Percentiles rank a stretch among this genome's conserved stretches.
phyloP scores from a whole-genome alignment of 176 grass and related monocot species.

The Paspalum notatum region DNA sequence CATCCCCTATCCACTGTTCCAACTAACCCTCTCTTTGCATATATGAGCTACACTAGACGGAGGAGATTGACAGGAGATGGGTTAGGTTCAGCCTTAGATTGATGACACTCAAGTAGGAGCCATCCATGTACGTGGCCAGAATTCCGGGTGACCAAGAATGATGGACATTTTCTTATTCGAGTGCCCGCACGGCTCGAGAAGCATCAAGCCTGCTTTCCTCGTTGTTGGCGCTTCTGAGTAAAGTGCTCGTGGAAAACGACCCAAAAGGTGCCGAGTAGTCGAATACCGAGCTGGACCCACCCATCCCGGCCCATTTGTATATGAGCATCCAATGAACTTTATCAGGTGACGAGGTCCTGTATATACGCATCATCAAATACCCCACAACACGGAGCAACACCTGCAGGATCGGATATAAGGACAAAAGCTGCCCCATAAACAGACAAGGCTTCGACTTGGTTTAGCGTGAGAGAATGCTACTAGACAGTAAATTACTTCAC shows the following conservation, averaged over 20 bases:
- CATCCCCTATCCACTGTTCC: too few species aligned
- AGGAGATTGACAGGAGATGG: too few species aligned
- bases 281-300: slow-evolving; percentile 11
- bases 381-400: neutral
- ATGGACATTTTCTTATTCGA: slow-evolving; percentile 23
- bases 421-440: neutral
- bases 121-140: neutral
- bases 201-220: slow-evolving; percentile 29
- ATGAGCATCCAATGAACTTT: slow-evolving; percentile 46
- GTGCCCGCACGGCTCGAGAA: slow-evolving; percentile 36
- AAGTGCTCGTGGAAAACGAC: slow-evolving; percentile 36
- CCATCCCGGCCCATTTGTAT: slow-evolving; percentile 7
- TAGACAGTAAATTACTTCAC: neutral
- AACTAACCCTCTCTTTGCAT: too few species aligned
- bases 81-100: too few species aligned
- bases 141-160: neutral
- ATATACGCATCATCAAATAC: slow-evolving; percentile 8
- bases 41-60: too few species aligned
- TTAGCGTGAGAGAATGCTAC: neutral
- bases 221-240: slow-evolving; percentile 2
- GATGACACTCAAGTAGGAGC: neutral
- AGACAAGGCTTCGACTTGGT: neutral
- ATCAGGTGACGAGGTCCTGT: slow-evolving; percentile 6
- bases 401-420: neutral
- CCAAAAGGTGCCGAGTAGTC: slow-evolving; percentile 24